These are phyloP conservation scores for Scutellaria baicalensis DNA, from an alignment of 257 asterid species.

Conservation along the genomic window DNA sequence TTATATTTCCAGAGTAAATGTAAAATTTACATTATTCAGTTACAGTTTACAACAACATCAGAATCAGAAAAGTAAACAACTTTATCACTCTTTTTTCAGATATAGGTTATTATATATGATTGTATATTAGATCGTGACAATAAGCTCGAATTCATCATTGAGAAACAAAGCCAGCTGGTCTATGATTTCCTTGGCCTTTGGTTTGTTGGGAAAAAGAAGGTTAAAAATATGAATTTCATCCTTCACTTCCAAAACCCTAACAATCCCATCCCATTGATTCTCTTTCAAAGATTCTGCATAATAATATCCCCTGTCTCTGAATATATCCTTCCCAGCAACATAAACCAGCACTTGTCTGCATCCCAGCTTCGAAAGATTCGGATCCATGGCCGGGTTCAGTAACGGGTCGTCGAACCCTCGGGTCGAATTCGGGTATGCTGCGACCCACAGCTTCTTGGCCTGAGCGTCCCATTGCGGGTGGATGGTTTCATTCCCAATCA, in stretches of 20 bases:
- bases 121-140: too few species aligned
- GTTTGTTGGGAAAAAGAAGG: not conserved
- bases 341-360: constrained; percentile 27
- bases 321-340: constrained; percentile 26
- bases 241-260: constrained; percentile 18
- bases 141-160: too few species aligned
- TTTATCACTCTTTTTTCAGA: too few species aligned
- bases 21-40: too few species aligned
- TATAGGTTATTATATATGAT: too few species aligned
- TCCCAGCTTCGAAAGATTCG: constrained; percentile 15
- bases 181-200: constrained; percentile 15
- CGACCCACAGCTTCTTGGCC: constrained; percentile 31
- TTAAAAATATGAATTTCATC: constrained; percentile 27
- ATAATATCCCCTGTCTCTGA: constrained; percentile 25
- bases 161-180: constrained; percentile 20
- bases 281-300: constrained; percentile 7
- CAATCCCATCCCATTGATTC: constrained; percentile 25
- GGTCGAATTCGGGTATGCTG: constrained; percentile 22
- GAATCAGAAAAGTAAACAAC: too few species aligned
- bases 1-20: too few species aligned
- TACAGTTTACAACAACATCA: too few species aligned
- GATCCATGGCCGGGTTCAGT: constrained; percentile 26
- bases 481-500: constrained; percentile 23
- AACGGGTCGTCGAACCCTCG: constrained; percentile 52
- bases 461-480: not conserved